A percentile compares a stretch with the other conserved stretches of the same genome.
Conservation (phyloP, 805 yeast species). For the Candida namnaoensis region DNA sequence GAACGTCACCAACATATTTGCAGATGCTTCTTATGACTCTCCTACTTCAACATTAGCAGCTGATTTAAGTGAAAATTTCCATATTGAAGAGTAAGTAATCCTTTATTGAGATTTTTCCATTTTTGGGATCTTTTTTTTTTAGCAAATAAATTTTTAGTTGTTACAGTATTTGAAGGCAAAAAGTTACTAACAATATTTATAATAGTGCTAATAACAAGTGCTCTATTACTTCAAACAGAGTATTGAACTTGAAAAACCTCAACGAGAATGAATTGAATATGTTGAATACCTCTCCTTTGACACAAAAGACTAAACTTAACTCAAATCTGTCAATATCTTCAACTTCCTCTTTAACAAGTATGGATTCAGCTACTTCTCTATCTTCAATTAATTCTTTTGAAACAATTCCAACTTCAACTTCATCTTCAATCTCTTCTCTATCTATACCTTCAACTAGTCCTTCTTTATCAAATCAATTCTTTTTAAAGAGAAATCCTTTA, state of each 20-base stretch:
- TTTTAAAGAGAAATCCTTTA: conserved; percentile 7
- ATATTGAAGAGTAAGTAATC: conserved; percentile 18
- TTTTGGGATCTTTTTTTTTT: not conserved
- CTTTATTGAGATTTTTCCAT: not conserved
- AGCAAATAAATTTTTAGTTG: too few relatives aligned
- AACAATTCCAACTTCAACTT: conserved; percentile 2
- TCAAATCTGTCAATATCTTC: not conserved
- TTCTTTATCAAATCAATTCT: not conserved
- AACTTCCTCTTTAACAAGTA: conserved; percentile 2
- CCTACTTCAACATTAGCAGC: conserved; percentile 30
- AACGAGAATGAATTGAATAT: not conserved
- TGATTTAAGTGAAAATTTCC: conserved; percentile 28
- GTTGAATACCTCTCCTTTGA: not conserved
- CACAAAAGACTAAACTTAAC: conserved; percentile 1
- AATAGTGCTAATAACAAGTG: too few relatives aligned
- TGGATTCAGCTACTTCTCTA: not conserved
- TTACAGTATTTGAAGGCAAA: too few relatives aligned
- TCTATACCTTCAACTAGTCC: not conserved
- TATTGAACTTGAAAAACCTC: conserved; percentile 3
- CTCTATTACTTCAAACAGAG: conserved; percentile 8
- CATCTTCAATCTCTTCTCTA: not conserved
- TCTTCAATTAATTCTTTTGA: too few relatives aligned
- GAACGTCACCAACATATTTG: conserved; percentile 18
- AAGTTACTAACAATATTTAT: too few relatives aligned
- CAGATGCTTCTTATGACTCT: conserved; percentile 28